These are phyloP conservation scores for Forsythia suspensa DNA, from an alignment of 257 asterid species.

Conservation along the genomic window DNA sequence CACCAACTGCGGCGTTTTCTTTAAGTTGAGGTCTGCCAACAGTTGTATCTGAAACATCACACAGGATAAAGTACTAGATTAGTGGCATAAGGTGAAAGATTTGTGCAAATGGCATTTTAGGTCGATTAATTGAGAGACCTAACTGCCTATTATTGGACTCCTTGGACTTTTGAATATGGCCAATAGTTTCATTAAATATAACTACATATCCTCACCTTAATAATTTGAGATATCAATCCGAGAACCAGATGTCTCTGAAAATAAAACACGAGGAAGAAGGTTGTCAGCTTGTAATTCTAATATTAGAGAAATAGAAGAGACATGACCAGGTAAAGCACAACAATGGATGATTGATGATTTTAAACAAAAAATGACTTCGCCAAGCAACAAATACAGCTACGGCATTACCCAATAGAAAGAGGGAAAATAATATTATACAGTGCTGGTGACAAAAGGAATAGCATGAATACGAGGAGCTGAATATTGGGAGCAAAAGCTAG, in stretches of 20 bases:
- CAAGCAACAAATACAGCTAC: conserved; percentile 2
- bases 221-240: conserved; percentile 93
- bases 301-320: conserved; percentile 16
- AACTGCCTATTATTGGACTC: background rate
- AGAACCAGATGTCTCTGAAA: conserved; percentile 98
- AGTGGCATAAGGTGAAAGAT: conserved; percentile 11
- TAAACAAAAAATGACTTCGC: background rate
- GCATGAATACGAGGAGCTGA: conserved; percentile 7
- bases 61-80: conserved; percentile 12
- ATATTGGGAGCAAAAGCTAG: background rate
- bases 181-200: conserved; percentile 11
- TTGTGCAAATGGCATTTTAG: background rate
- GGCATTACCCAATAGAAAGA: background rate
- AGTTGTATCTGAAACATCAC: conserved; percentile 76
- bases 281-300: conserved; percentile 26
- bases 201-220: conserved; percentile 63
- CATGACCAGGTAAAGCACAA: conserved; percentile 1
- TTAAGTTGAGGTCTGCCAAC: conserved; percentile 89
- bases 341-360: background rate
- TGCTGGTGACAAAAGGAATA: background rate
- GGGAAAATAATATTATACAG: background rate
- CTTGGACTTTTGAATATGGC: background rate
- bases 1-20: conserved; percentile 90
- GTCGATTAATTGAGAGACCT: conserved; percentile 13
- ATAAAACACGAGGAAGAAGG: conserved; percentile 20